Base-by-base conservation (phyloP, 805 yeast genomes). In the Candida jianshihensis region DNA sequence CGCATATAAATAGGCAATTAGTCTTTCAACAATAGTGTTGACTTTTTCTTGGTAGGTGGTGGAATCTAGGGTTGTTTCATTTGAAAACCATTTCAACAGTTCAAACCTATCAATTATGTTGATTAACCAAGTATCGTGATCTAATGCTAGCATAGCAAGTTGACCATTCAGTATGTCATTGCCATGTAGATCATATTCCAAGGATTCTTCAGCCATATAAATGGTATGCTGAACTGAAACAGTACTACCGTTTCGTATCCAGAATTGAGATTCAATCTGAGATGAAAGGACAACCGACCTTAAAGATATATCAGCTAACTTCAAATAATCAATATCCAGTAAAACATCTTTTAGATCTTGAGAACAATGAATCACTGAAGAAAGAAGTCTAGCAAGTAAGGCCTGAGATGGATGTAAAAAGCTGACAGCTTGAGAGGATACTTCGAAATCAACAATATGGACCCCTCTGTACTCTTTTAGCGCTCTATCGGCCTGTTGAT, bases 91-190 rank as follows among this genome's bases (percentile, higher is more conserved):
- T 4, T 59, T 59, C 8, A 63, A 43, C 14, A 82, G 46, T 40
- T 73, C 84, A 75, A 81, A 82, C 44, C 85, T 65, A 37, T 60
- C 81, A 66, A 81, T 36, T 54, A 64, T 22, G 41, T 58, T 48
- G 73, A 61, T 27, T 59, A 74, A 82, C 75, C 84, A 44, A 79
- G 68, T 43, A 65, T 71, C 43, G 68, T 67, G 27, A 75, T 62
- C 41, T 60, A 56, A 44, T 34, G 73, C 69, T 32, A 78, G 71
- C 17, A 82, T 62, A 32, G 72, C 64, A 6, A 67, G 42, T 49
- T 92, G 98, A 4, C 73, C 68, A 40, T 87, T 56, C 52, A 77
- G 82, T 19, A 92, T 61, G 50, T 92, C 98, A 42, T 89, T 68
- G 37, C 77, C 62, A 49, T 73, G 88, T 20, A 88, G 64, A 15